These are phyloP conservation scores for Phytopythium helicoides DNA, from an alignment of 352 stramenopile species.

Conservation along the genomic window DNA sequence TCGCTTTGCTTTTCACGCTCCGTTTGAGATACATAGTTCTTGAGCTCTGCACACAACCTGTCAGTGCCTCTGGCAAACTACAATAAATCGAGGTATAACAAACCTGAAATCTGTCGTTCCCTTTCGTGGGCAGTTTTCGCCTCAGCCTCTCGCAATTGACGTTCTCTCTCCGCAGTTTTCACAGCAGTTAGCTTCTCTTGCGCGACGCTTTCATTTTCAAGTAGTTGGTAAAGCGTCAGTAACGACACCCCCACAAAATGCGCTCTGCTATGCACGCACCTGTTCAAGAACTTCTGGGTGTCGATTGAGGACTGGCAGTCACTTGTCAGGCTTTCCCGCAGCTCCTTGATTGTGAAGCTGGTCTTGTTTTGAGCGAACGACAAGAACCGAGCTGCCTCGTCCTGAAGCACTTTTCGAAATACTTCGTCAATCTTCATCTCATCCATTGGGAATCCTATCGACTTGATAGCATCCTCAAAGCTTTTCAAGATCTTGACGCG, in stretches of 20 bases:
- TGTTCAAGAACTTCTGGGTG: constrained; percentile 74
- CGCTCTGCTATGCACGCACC: constrained; percentile 19
- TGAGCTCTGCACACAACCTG: constrained; percentile 32
- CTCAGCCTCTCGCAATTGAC: constrained; percentile 57
- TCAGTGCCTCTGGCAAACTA: neutral
- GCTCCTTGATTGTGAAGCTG: constrained; percentile 39
- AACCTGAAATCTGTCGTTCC: constrained; percentile 63
- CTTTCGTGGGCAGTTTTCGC: constrained; percentile 41
- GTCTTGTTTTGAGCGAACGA: constrained; percentile 38
- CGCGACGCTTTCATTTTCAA: constrained; percentile 30
- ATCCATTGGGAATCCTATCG: constrained; percentile 49
- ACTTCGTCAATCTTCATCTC: constrained; percentile 64
- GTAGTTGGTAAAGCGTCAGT: too few relatives aligned
- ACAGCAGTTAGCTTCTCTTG: constrained; percentile 51
- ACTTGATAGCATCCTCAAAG: constrained; percentile 57
- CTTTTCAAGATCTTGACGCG: constrained; percentile 45
- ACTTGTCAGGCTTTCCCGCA: constrained; percentile 54
- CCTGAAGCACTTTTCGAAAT: constrained; percentile 56
- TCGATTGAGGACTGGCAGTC: constrained; percentile 61
- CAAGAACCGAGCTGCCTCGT: constrained; percentile 59
- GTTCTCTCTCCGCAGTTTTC: constrained; percentile 54
- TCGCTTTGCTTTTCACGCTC: constrained; percentile 64
- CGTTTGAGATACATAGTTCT: constrained; percentile 60
- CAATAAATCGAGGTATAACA: constrained; percentile 1
- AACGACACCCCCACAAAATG: neutral